phyloP scores from a whole-genome alignment of 164 flowering plant genomes.

The Umbellularia californica region DNA sequence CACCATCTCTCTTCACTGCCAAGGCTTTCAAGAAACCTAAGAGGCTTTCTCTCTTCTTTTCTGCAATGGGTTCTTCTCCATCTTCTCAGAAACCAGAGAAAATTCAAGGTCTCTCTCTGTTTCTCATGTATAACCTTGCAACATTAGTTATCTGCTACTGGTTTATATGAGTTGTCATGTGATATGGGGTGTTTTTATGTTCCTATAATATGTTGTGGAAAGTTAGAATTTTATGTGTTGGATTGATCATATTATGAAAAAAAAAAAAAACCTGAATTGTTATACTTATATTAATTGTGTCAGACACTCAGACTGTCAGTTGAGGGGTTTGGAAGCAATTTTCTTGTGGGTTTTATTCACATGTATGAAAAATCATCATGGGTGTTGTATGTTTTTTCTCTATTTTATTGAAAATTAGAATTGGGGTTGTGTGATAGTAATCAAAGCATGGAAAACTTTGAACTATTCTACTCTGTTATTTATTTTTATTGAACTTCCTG shows the following conservation, averaged over 20 bases:
- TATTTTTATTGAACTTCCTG: background rate
- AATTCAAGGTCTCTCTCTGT: slow-evolving; percentile 19
- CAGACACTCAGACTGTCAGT: no score
- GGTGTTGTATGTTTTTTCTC: background rate
- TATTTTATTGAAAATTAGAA: background rate
- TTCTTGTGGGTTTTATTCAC: no score
- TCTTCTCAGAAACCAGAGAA: slow-evolving; percentile 24
- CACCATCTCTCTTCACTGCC: background rate
- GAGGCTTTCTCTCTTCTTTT: background rate
- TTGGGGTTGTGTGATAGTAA: background rate
- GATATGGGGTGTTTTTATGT: background rate
- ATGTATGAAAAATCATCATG: background rate
- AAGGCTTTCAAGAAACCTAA: slow-evolving; percentile 2
- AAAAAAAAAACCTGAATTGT: background rate
- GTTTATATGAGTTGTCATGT: no score
- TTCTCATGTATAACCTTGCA: background rate
- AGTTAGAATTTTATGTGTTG: background rate
- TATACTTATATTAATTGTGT: no score
- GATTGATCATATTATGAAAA: background rate
- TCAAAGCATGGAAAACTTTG: background rate
- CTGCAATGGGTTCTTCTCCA: slow-evolving; percentile 22
- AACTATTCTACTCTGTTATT: background rate
- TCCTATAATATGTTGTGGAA: background rate
- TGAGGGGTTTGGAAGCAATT: no score
- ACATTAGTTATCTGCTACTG: no score